Evolutionary conservation across 1,284 basidiomycete genomes (phyloP), one percentile per base, ranked within the genome.

Genomic region (Cutaneotrichosporon curvatum): DNA sequence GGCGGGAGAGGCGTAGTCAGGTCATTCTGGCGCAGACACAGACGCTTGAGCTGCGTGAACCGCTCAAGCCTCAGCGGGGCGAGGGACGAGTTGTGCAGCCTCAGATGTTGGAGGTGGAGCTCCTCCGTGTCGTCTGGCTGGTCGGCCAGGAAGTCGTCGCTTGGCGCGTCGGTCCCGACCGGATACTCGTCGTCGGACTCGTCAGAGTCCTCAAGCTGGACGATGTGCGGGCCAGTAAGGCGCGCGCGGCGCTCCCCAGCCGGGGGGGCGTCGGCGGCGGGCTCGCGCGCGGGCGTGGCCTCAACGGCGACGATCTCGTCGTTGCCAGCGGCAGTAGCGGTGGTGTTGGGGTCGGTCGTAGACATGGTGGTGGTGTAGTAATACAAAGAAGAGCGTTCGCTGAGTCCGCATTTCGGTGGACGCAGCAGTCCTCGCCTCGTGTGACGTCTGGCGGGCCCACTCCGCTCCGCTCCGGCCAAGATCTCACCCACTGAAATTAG

Each of bases 11-110:
- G 74, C 2, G 82, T 76, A 46, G 91, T 81, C 50, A 83, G 77
- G 28, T 67, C 65, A 70, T 97, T 98, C 72, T 97, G 92, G 21
- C 94, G 80, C 20, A 98, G 77, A 70, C 86, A 92, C 18, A 97
- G 76, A 45, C 81, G 79, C 72, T 80, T 82, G 40, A 92, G 74
- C 1, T 63, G 67, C 4, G 79, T 79, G 64, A 92, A 95, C 14
- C 87, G 78, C 2, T 79, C 73, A 2, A 92, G 75, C 11, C 70
- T 60, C 5, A 77, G 64, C 11, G 76, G 77, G 10, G 76, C 75
- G 4, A 89, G 77, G 1, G 79, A 78, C 37, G 75, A 75, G 19
- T 71, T 72, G 33, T 70, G 71, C 40, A 98, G 77, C 18, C 87
- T 81, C 3, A 85, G 77, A 65, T 97, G 91, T 10, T 92, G 79